Conservation (phyloP, 306 rosid species). For the Geum urbanum region DNA sequence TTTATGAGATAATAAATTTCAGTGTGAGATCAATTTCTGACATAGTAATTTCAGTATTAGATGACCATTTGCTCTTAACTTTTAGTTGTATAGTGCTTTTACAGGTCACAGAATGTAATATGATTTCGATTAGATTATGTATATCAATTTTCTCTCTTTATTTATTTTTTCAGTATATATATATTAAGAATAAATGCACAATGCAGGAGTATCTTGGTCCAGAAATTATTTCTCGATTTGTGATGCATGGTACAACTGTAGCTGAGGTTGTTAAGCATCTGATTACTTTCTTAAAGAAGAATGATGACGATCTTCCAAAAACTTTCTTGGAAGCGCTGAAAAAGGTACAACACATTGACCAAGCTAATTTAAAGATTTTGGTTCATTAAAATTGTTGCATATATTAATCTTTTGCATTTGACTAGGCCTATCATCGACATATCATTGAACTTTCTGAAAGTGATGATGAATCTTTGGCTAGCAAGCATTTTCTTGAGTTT, state of each 20-base stretch:
- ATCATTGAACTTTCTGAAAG: constrained; percentile 40
- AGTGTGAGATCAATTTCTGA: too few relatives aligned
- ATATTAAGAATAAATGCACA: background rate
- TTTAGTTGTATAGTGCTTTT: background rate
- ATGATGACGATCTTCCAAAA: constrained; percentile 45
- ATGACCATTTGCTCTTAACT: background rate
- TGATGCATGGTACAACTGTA: constrained; percentile 73
- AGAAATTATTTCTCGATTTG: constrained; percentile 74
- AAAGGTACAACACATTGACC: constrained; percentile 45
- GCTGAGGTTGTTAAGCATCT: constrained; percentile 71
- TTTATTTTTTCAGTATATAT: too few relatives aligned
- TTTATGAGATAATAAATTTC: background rate
- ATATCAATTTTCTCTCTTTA: background rate
- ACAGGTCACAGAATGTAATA: background rate
- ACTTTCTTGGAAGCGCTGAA: constrained; percentile 80
- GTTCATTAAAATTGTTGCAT: background rate
- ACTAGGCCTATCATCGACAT: constrained; percentile 66
- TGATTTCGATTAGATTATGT: background rate
- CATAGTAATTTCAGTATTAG: background rate
- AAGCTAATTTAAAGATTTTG: background rate
- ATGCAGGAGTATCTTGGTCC: constrained; percentile 87
- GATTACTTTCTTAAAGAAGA: constrained; percentile 63
- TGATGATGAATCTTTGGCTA: constrained; percentile 46
- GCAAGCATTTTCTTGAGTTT: constrained; percentile 57
- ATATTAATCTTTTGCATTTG: constrained; percentile 1